Conservation (phyloP, 2,329 filamentous ascomycete genomes). For the Ilyonectria sp. region DNA sequence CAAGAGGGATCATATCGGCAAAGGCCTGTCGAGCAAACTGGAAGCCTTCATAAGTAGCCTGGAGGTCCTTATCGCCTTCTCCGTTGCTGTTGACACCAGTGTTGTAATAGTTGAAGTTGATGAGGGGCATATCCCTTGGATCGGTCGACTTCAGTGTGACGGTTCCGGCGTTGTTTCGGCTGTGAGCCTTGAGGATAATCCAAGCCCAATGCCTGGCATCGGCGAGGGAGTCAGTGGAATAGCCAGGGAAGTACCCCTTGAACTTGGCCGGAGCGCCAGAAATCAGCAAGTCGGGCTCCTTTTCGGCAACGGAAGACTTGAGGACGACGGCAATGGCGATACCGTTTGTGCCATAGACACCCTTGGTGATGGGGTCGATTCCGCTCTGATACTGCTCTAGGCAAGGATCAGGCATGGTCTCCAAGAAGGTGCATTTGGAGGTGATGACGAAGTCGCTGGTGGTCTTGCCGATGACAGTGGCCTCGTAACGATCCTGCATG, state of each 20-base stretch:
- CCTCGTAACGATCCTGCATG: slow-evolving; percentile 69
- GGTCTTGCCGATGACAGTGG: slow-evolving; percentile 41
- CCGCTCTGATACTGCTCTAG: slow-evolving; percentile 38
- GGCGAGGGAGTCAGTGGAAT: slow-evolving; percentile 60
- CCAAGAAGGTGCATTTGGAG: slow-evolving; percentile 40
- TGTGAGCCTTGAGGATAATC: slow-evolving; percentile 67
- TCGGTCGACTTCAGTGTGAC: slow-evolving; percentile 73
- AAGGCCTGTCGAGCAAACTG: slow-evolving; percentile 60
- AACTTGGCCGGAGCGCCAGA: slow-evolving; percentile 70
- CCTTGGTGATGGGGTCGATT: slow-evolving; percentile 39
- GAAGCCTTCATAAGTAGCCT: slow-evolving; percentile 62
- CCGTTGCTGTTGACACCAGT: slow-evolving; percentile 51
- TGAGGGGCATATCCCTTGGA: slow-evolving; percentile 74
- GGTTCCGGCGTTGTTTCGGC: slow-evolving; percentile 71
- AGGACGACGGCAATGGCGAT: slow-evolving; percentile 64
- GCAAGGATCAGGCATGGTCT: slow-evolving; percentile 38
- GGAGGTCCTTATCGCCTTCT: slow-evolving; percentile 59
- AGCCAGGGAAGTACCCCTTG: slow-evolving; percentile 70
- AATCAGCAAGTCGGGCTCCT: slow-evolving; percentile 68
- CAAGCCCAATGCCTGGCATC: slow-evolving; percentile 59
- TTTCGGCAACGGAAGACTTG: slow-evolving; percentile 55
- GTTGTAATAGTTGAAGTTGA: slow-evolving; percentile 72
- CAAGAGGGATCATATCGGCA: slow-evolving; percentile 53
- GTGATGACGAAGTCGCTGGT: slow-evolving; percentile 40
- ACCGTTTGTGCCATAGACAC: slow-evolving; percentile 62